Conservation (phyloP, 2,329 filamentous ascomycete genomes). For the Neopestalotiopsis rosae region DNA sequence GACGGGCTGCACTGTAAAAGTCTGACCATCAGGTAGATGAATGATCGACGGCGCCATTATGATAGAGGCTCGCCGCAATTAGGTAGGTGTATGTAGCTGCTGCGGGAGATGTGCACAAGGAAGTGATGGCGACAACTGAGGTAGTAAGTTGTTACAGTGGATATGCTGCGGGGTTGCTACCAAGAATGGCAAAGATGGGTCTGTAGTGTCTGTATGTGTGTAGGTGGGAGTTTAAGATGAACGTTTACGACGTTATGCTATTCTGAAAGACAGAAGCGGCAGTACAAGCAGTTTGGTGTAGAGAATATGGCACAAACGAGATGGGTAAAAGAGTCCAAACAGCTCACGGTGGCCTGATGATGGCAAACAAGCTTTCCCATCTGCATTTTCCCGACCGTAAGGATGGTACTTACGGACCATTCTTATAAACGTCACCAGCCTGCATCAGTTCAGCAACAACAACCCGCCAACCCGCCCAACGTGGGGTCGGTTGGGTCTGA, state of each 20-base stretch:
- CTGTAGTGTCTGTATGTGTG: neutral
- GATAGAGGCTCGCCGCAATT: neutral
- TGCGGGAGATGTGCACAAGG: slow-evolving; percentile 1
- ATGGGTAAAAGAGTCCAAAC: neutral
- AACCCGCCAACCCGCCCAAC: neutral
- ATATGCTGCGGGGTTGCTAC: slow-evolving; percentile 8
- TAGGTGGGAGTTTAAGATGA: neutral
- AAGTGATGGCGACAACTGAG: neutral
- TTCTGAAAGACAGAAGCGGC: neutral
- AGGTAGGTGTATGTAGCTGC: neutral
- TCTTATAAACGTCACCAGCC: slow-evolving; percentile 12
- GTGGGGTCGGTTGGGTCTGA: slow-evolving; percentile 10
- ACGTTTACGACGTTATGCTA: neutral
- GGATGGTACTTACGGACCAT: neutral
- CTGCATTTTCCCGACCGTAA: neutral
- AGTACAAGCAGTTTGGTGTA: neutral
- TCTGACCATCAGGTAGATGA: slow-evolving; percentile 87
- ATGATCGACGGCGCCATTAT: slow-evolving; percentile 50
- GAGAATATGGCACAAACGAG: neutral
- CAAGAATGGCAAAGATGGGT: neutral
- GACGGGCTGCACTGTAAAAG: slow-evolving; percentile 79
- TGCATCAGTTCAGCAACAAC: neutral
- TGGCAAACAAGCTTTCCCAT: slow-evolving; percentile 11
- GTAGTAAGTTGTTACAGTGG: neutral
- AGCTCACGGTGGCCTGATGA: slow-evolving; percentile 19